Evolutionary conservation across 73 alveolate genomes (phyloP).

Genomic region (Blepharisma japonicum): DNA sequence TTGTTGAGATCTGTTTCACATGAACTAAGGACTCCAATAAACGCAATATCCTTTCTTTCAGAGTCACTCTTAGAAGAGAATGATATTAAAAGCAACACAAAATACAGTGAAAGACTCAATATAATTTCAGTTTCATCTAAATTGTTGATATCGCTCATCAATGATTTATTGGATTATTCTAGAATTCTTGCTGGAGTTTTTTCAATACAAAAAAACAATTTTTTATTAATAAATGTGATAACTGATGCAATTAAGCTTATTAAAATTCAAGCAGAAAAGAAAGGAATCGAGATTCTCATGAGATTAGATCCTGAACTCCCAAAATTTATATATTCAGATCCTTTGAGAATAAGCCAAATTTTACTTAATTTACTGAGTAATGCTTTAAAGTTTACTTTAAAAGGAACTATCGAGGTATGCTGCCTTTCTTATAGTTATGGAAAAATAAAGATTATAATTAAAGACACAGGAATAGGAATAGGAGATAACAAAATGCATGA

Average conservation of each 20-base stretch:
- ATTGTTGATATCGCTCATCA: slow-evolving; percentile 29
- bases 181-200: slow-evolving; percentile 35
- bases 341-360: slow-evolving; percentile 37
- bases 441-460: too few relatives aligned
- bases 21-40: not conserved
- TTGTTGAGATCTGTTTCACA: not conserved
- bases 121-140: slow-evolving; percentile 17
- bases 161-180: slow-evolving; percentile 48
- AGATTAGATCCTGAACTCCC: slow-evolving; percentile 8
- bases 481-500: too few relatives aligned
- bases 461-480: not conserved
- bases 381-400: slow-evolving; percentile 43
- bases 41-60: not conserved
- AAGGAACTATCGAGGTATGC: slow-evolving; percentile 33
- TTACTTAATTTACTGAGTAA: slow-evolving; percentile 42
- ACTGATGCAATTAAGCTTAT: not conserved
- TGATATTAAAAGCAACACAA: not conserved
- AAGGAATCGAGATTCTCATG: too few relatives aligned
- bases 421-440: not conserved
- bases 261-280: not conserved
- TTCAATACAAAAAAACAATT: not conserved
- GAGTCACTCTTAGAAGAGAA: not conserved
- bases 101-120: not conserved
- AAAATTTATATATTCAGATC: slow-evolving; percentile 29
- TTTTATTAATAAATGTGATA: not conserved